Evolutionary conservation across 2,329 filamentous ascomycete genomes (phyloP), one percentile per base, ranked within the genome.

Genomic region (Fusarium buharicum): DNA sequence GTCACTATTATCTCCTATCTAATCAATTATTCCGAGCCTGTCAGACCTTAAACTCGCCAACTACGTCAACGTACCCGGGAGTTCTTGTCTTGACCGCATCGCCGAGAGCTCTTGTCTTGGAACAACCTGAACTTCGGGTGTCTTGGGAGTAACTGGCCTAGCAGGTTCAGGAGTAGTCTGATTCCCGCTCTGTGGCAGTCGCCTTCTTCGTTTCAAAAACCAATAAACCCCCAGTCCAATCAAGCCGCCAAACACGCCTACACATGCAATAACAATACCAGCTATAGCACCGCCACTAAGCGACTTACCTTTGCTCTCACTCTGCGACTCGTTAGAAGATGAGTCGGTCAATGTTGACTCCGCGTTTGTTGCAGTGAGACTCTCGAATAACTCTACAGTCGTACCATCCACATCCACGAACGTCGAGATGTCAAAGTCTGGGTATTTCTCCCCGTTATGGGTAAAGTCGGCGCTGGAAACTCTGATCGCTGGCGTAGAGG

Each of bases 391-490:
- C 16, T 13, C 10, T 5, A 20, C 17, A n/a, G 17, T 36, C 13
- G 36, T 51, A 4, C 11, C 31, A 34, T 33, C 54, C 11, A 27
- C 47, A 1, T 58, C 17, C 10, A 43, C 20, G 11, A 28, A 44
- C 10, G 43, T 48, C n/a, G 41, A 39, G 38, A 39, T 31, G 13
- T 13, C 17, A 10, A 33, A 39, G 6, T 46, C 28, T 6, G 54
- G 54, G 30, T 48, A 17, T 2, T 58, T 27, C n/a, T 58, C 20
- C 4, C 55, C 55, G 11, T 38, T 38, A 8, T 58, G 53, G 6
- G 55, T 58, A 39, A 52, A 58, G 17, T 45, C 44, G 4, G 41
- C 55, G 20, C 49, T 58, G 1, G 55, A 48, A 7, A 54, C 39
- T 16, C 55, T 49, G 12, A 27, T 58, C 4, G 39, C 44, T 33